Base-by-base conservation (phyloP, 495 filamentous ascomycete species). In the Aspergillus carlsbadensis region DNA sequence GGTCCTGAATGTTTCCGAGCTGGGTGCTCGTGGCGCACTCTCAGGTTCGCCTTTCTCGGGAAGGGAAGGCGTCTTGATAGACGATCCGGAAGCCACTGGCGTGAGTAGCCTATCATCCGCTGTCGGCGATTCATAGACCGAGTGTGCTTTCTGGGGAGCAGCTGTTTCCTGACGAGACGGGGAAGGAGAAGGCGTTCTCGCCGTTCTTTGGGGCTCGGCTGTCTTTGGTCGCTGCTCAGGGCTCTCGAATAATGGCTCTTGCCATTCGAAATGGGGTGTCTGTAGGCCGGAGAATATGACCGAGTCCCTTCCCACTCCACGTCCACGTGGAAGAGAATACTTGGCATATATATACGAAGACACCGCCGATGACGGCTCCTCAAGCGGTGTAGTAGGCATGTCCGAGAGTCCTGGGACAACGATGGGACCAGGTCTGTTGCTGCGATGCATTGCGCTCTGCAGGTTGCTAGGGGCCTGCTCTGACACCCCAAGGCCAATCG, bases 301-400 rank as follows among this genome's bases (percentile, higher is more conserved):
- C 1, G 90, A 91, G 51, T 88, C 80, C 40, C 87, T 80, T 31
- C 92, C 84, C 33, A 95, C 64, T 36, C 78, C 77, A 55, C 91
- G 87, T 5, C 92, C 93, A 24, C 94, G 85, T 1, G 91, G 93
- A 33, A 97, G 77, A 0, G 84, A 75, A 65, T 88, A 96, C 57
- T 87, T 92, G 18, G 90, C 85, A 64, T 96, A 93, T 20, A 84
- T 86, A 66, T 96, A 92, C 0, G 90, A 88, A 10, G 88, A 81
- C 7, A 86, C 83, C 2, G 83, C 76, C 3, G 70, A 73, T 10
- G 70, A 72, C 8, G 67, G 75, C 2, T 77, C 74, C n/a, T 72
- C 72, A 7, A 21, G 21, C 10, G 60, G 59, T 17, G 21, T 34
- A 2, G 31, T 43, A 5, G 56, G 20, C 21, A 62, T 48, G 14